Base-by-base conservation (phyloP, 257 asterid species). In the Euphrasia confusa region DNA sequence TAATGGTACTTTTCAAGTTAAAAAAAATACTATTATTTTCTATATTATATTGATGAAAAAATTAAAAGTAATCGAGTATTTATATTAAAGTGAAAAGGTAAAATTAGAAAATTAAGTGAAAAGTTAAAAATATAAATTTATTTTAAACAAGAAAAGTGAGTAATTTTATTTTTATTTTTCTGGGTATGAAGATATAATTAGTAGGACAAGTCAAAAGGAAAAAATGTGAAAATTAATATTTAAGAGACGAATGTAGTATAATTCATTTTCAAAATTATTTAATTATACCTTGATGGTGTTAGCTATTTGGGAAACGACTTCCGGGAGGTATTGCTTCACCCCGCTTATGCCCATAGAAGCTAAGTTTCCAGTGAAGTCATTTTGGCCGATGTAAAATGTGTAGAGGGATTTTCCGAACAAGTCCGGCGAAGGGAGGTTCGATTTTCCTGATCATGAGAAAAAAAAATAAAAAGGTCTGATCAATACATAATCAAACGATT, bases 351-450 rank as follows among this genome's bases (percentile, higher is more conserved):
- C 91, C 21, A 81, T 28, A 18, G 54, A 68, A 4, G 77, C 69
- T 61, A 89, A 69, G 74, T 79, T 74, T 30, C 84, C 82, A 1
- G 94, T 84, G 72, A 89, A 84, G 75, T 89, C 95, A 56, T 89
- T 89, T 65, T 89, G 95, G 71, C 97, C 97, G 26, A 89, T 86
- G 68, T 84, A 80, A 75, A 89, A 80, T 56, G 91, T 86, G 78
- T 84, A 89, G 26, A 89, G 79, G 30, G 97, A 79, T 57, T 83
- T 81, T 21, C 91, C 86, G 30, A 89, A 84, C 13, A 84, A 61
- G 69, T 74, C 69, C 0, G 87, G 80, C 0, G 72, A 48, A 26
- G 95, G 97, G 69, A 84, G 79, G 44, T 70, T 72, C 52, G 37
- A 27, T 26, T 53, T 35, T 66, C 74, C 92, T 83, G 69, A 44